These are phyloP conservation scores for Penicillium sp. DNA, from an alignment of 2,329 filamentous ascomycete genomes.

Conservation along the genomic window DNA sequence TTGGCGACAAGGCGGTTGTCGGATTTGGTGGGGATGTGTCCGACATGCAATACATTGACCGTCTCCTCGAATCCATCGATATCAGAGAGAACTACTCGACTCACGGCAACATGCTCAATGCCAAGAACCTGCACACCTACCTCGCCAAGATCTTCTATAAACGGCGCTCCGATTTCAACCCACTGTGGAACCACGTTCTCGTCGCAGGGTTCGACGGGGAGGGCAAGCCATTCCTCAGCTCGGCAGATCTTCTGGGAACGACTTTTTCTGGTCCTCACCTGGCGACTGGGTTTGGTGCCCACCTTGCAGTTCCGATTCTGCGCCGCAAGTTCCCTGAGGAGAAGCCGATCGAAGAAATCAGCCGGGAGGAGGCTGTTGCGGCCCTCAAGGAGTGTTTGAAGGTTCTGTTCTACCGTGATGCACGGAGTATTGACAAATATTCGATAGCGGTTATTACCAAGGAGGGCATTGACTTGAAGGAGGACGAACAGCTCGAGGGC, in stretches of 20 bases:
- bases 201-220: constrained; percentile 81
- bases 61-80: constrained; percentile 78
- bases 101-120: constrained; percentile 60
- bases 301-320: constrained; percentile 89
- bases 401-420: constrained; percentile 95
- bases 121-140: constrained; percentile 94
- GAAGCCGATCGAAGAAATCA: constrained; percentile 64
- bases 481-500: constrained; percentile 81
- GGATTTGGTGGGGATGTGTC: constrained; percentile 96
- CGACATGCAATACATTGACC: constrained; percentile 97
- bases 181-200: constrained; percentile 92
- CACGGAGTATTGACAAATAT: constrained; percentile 84
- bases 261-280: constrained; percentile 83
- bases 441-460: constrained; percentile 85
- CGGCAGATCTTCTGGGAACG: constrained; percentile 85
- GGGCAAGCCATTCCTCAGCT: constrained; percentile 80
- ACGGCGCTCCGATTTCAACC: constrained; percentile 91
- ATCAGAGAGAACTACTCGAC: constrained; percentile 80
- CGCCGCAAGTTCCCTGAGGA: constrained; percentile 80
- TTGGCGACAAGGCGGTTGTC: constrained; percentile 76
- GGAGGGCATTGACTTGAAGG: constrained; percentile 77
- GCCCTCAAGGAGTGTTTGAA: constrained; percentile 94
- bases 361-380: constrained; percentile 70
- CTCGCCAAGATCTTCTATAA: constrained; percentile 93
- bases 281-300: constrained; percentile 88